These are phyloP conservation scores for Globisporangium heterothallicum DNA, from an alignment of 352 stramenopile species.

Conservation along the genomic window DNA sequence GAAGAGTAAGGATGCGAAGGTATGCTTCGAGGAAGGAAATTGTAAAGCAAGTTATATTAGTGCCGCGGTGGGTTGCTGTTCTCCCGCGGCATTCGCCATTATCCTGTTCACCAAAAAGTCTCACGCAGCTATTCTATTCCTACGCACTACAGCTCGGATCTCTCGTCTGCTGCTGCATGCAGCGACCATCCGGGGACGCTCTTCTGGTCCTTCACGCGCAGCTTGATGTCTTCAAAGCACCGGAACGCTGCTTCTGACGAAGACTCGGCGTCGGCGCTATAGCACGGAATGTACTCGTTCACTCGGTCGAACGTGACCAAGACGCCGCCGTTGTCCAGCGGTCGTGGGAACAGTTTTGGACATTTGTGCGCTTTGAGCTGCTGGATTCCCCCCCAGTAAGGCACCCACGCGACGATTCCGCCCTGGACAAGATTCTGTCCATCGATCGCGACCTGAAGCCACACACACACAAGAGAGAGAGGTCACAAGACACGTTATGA, in stretches of 20 bases:
- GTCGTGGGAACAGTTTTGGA: slow-evolving; percentile 47
- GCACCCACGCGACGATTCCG: slow-evolving; percentile 57
- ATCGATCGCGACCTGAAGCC: slow-evolving; percentile 61
- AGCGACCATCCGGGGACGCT: slow-evolving; percentile 81
- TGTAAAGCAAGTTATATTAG: no score
- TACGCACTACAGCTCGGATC: slow-evolving; percentile 28
- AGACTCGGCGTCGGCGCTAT: slow-evolving; percentile 28
- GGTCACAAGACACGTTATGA: background rate
- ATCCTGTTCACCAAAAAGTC: no score
- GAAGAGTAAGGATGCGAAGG: no score
- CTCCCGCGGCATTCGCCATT: no score
- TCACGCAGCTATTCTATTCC: no score
- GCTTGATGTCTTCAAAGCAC: slow-evolving; percentile 67
- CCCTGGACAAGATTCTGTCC: slow-evolving; percentile 76
- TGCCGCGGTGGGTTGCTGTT: no score
- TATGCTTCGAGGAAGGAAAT: no score
- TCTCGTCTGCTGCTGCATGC: slow-evolving; percentile 22
- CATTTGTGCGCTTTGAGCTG: slow-evolving; percentile 32
- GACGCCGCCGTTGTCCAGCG: slow-evolving; percentile 65
- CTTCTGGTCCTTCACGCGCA: slow-evolving; percentile 82
- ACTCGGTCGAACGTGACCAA: slow-evolving; percentile 60
- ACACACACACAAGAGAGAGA: background rate
- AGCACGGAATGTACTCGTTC: slow-evolving; percentile 79
- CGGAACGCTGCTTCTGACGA: slow-evolving; percentile 26
- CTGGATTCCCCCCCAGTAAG: slow-evolving; percentile 67